These are phyloP conservation scores for Venturia pyrina DNA, from an alignment of 2,329 filamentous ascomycete genomes.

Conservation along the genomic window DNA sequence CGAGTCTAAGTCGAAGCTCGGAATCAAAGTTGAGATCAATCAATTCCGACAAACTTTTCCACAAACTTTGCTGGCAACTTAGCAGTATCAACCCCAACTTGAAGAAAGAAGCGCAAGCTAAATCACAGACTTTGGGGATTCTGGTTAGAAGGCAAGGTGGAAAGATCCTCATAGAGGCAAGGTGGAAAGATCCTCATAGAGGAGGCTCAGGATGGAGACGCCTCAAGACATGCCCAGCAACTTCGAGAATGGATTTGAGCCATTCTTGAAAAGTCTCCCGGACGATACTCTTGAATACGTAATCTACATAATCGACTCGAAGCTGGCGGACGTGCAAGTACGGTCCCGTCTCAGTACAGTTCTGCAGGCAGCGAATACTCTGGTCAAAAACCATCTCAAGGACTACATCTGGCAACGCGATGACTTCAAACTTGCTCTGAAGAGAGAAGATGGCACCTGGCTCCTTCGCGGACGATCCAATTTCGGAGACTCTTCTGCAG, in stretches of 20 bases:
- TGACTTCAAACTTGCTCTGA: slow-evolving; percentile 57
- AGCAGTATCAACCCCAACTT: no score
- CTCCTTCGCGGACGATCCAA: slow-evolving; percentile 69
- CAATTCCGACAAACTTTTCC: no score
- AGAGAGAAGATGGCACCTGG: slow-evolving; percentile 45
- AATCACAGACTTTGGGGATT: no score
- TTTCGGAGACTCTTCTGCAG: slow-evolving; percentile 89
- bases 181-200: no score
- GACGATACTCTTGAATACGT: slow-evolving; percentile 84
- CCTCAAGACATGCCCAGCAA: slow-evolving; percentile 50
- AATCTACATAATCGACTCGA: slow-evolving; percentile 58
- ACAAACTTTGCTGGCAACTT: no score
- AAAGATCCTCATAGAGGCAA: no score
- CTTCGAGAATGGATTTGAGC: slow-evolving; percentile 55
- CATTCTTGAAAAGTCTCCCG: slow-evolving; percentile 57
- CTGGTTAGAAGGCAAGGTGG: no score
- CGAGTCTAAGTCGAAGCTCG: no score
- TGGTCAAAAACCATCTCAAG: slow-evolving; percentile 57
- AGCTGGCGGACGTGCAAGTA: slow-evolving; percentile 44
- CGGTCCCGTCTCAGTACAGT: slow-evolving; percentile 59
- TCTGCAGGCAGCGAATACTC: slow-evolving; percentile 54
- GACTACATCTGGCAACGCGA: slow-evolving; percentile 96
- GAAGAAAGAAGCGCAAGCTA: no score
- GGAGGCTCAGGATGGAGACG: slow-evolving; percentile 13
- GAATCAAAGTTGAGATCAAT: no score